These are phyloP conservation scores for Podochytrium sp. DNA, from an alignment of 192 early-diverging fungal species.

Conservation along the genomic window DNA sequence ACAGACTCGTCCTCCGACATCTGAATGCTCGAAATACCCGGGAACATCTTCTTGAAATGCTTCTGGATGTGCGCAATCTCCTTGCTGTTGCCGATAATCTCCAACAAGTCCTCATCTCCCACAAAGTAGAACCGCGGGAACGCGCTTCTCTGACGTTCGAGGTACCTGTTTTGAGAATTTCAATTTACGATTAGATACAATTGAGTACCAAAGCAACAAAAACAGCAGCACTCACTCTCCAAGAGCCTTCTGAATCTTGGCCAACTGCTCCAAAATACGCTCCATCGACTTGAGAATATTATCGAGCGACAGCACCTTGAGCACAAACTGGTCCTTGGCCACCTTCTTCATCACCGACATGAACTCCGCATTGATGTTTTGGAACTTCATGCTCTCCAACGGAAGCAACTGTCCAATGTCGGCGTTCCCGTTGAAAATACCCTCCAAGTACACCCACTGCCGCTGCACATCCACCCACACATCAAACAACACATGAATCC, in stretches of 20 bases:
- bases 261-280: constrained; percentile 87
- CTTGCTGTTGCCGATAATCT: constrained; percentile 98
- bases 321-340: constrained; percentile 95
- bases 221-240: too few species aligned
- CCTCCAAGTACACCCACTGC: constrained; percentile 99
- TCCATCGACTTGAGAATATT: constrained; percentile 96
- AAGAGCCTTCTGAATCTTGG: constrained; percentile 97
- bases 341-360: constrained; percentile 98
- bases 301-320: constrained; percentile 91
- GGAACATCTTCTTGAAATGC: constrained; percentile 99
- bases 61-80: constrained; percentile 95
- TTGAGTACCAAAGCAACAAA: too few species aligned
- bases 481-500: constrained; percentile 95
- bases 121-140: constrained; percentile 99
- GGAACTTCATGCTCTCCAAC: constrained; percentile 93
- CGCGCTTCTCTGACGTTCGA: constrained; percentile 93
- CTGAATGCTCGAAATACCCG: constrained; percentile 85
- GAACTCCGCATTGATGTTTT: constrained; percentile 98
- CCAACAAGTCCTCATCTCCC: constrained; percentile 99
- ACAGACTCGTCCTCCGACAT: constrained; percentile 76
- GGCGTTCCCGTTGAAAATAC: constrained; percentile 93
- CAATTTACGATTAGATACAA: too few species aligned
- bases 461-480: constrained; percentile 99
- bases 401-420: constrained; percentile 98
- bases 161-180: too few species aligned